phyloP scores from a whole-genome alignment of 177 flowering plant genomes.

The Vitis hybrid region DNA sequence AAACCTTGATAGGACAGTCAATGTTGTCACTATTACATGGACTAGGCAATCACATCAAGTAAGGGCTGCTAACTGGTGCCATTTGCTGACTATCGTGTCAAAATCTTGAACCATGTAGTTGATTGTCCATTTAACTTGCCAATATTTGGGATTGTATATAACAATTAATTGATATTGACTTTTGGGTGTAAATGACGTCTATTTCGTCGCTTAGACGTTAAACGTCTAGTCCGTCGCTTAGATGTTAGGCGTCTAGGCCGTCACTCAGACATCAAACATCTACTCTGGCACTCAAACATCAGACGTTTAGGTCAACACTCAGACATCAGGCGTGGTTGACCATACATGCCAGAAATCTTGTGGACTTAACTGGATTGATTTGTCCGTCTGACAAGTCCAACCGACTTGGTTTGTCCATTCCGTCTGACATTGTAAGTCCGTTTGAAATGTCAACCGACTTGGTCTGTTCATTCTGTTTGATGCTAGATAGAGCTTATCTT shows the following conservation, averaged over 20 bases:
- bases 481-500: too few relatives aligned
- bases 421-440: fast-evolving
- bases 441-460: fast-evolving
- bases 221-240: fast-evolving
- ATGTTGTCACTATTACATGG: fast-evolving
- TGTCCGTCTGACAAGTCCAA: fast-evolving
- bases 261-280: fast-evolving
- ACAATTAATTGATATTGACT: too few relatives aligned
- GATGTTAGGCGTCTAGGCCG: fast-evolving
- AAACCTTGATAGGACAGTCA: too few relatives aligned
- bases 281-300: fast-evolving
- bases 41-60: too few relatives aligned
- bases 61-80: fast-evolving
- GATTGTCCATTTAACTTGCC: fast-evolving
- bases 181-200: too few relatives aligned
- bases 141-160: fast-evolving
- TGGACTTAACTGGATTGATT: too few relatives aligned
- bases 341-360: fast-evolving
- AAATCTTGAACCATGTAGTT: too few relatives aligned
- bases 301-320: too few relatives aligned
- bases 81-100: fast-evolving
- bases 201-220: fast-evolving
- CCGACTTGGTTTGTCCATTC: too few relatives aligned
- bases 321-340: too few relatives aligned
- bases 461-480: fast-evolving